Evolutionary conservation across 129 eudicot species (phyloP), one percentile per base, ranked within the genome.

Genomic region (Solidago caesia): DNA sequence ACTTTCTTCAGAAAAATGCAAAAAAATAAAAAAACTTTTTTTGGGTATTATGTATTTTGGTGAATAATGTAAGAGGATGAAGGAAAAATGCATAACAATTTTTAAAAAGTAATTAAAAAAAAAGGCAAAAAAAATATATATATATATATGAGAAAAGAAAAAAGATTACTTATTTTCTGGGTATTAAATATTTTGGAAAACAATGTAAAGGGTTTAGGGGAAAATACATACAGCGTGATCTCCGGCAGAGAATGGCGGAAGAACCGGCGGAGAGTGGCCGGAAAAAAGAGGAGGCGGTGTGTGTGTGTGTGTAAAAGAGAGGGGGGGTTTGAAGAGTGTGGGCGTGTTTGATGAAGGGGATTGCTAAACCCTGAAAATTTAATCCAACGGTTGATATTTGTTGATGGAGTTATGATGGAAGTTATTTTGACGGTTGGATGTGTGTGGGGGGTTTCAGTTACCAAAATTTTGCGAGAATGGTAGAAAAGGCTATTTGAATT

Each of bases 351-450:
- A 61, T 15, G 61, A 56, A 29, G n/a, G 44, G 44, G 66, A 61
- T 61, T 61, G 66, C 66, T 61, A 61, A 61, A 61, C 66, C 66
- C 66, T 13, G 26, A 61, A 27, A 59, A 11, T 26, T 29, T 61
- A 42, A 61, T 61, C 66, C 11, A 10, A 27, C 66, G 66, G 66
- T 61, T 61, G 44, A 27, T 61, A 29, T 61, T 61, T 10, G 43
- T 61, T 29, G 44, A 70, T 33, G 26, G 52, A 51, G 63, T 70
- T 70, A 70, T 27, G 61, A 52, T 42, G 74, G 74, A 49, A 16
- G 74, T 70, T 70, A 70, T 51, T 70, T 70, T 46, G 63, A 52
- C 74, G 62, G 74, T 33, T 51, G 26, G 74, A 70, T 70, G 74
- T 51, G n/a, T n/a, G 63, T 70, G 74, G 3, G 74, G 52, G 49